These are phyloP conservation scores for Proliferodiscus dingleyae DNA, from an alignment of 2,329 filamentous ascomycete species.

Conservation along the genomic window DNA sequence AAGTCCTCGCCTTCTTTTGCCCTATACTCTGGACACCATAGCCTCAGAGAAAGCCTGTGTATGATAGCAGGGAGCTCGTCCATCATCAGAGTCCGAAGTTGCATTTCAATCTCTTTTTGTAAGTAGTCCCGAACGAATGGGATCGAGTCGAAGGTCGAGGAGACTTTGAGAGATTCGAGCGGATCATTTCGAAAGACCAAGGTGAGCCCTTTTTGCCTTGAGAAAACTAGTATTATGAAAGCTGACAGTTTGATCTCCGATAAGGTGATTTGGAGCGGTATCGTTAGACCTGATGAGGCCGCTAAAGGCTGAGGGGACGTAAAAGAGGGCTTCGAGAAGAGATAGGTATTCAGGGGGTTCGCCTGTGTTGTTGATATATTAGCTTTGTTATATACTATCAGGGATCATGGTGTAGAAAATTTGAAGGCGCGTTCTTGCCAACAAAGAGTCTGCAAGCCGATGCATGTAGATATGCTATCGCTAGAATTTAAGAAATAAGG, in stretches of 20 bases:
- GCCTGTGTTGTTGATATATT: slow-evolving; percentile 58
- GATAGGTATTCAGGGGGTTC: slow-evolving; percentile 93
- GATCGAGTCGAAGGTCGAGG: slow-evolving; percentile 97
- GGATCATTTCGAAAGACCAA: slow-evolving; percentile 98
- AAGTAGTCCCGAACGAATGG: slow-evolving; percentile 97
- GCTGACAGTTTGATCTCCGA: slow-evolving; percentile 94
- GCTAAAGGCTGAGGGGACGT: slow-evolving; percentile 90
- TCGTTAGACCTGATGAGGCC: slow-evolving; percentile 86
- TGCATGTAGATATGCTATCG: no score
- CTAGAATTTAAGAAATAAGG: neutral
- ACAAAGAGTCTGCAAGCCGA: slow-evolving; percentile 23
- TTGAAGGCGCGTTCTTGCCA: slow-evolving; percentile 29
- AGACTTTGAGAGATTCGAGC: slow-evolving; percentile 95
- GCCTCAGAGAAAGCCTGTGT: slow-evolving; percentile 78
- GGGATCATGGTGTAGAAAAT: slow-evolving; percentile 14
- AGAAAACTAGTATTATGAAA: slow-evolving; percentile 97
- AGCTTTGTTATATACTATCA: slow-evolving; percentile 35
- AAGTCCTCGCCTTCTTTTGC: slow-evolving; percentile 57
- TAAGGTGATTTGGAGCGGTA: slow-evolving; percentile 93
- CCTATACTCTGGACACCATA: slow-evolving; percentile 86
- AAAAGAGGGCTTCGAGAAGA: slow-evolving; percentile 86
- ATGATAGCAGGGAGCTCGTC: slow-evolving; percentile 96
- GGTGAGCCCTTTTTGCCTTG: slow-evolving; percentile 92
- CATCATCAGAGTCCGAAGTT: slow-evolving; percentile 92
- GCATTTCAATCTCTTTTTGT: slow-evolving; percentile 91